These are phyloP conservation scores for Fusarium sambucinum DNA, from an alignment of 2,329 filamentous ascomycete genomes.

Conservation along the genomic window DNA sequence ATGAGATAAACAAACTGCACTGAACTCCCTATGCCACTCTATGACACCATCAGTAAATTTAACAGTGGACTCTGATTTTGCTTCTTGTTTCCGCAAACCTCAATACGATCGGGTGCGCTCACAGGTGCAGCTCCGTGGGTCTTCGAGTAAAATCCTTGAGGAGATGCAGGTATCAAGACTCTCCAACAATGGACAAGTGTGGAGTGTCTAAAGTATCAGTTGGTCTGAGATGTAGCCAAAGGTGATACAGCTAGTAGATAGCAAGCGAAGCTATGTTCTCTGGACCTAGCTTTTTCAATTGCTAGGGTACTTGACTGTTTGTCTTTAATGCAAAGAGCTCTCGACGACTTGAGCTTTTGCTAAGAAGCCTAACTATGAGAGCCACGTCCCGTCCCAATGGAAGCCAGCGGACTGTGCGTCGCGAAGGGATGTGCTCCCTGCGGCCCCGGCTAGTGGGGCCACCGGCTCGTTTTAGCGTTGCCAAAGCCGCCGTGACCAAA, in stretches of 20 bases:
- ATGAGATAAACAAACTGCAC: slow-evolving; percentile 9
- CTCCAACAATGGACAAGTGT: not conserved
- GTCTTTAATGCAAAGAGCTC: not conserved
- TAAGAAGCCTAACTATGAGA: slow-evolving; percentile 1
- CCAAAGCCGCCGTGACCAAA: slow-evolving; percentile 53
- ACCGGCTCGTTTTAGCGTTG: slow-evolving; percentile 48
- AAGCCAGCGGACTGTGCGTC: slow-evolving; percentile 25
- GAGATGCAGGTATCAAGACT: not conserved
- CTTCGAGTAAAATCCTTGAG: not conserved
- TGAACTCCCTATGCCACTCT: not conserved
- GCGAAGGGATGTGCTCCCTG: slow-evolving; percentile 28
- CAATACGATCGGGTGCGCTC: not conserved
- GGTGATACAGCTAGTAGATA: not conserved
- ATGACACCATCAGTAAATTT: not conserved
- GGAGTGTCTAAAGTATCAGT: not conserved
- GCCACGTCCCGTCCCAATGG: not conserved
- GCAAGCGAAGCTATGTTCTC: not conserved
- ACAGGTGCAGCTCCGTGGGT: not conserved
- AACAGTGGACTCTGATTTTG: not conserved
- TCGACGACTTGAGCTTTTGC: not conserved
- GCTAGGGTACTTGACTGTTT: not conserved
- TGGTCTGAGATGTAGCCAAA: not conserved
- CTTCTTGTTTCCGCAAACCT: not conserved
- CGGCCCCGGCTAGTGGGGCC: slow-evolving; percentile 44
- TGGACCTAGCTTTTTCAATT: not conserved